Evolutionary conservation across 371 early-diverging fungal genomes (phyloP).

Genomic region (Batkoa obscura): DNA sequence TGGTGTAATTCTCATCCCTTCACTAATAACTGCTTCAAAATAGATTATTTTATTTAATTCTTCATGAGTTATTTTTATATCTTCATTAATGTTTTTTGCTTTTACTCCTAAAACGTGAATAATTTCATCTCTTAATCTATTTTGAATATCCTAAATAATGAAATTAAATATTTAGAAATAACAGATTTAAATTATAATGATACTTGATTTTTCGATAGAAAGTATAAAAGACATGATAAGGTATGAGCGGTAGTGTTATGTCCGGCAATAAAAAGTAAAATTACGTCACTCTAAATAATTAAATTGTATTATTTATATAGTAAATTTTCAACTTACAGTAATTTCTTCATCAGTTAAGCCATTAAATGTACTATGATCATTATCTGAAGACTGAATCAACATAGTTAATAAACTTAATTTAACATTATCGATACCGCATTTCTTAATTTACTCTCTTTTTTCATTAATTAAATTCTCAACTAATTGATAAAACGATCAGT

Average conservation of each 20-base stretch:
- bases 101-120: background rate
- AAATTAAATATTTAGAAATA: conserved; percentile 8
- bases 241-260: conserved; percentile 5
- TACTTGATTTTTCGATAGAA: background rate
- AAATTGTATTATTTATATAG: too few relatives aligned
- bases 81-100: background rate
- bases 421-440: too few relatives aligned
- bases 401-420: too few relatives aligned
- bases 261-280: conserved; percentile 6
- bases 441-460: background rate
- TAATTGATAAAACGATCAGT: background rate
- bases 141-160: conserved; percentile 3
- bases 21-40: background rate
- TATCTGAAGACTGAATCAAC: background rate
- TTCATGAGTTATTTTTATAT: background rate
- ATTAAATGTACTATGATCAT: background rate
- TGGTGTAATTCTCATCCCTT: background rate
- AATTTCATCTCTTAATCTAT: conserved; percentile 1
- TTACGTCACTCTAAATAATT: conserved; percentile 8
- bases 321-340: background rate
- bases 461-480: background rate
- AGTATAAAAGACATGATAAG: background rate
- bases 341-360: conserved; percentile 10
- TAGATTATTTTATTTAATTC: background rate
- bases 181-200: background rate